Evolutionary conservation across 208 protist genomes (phyloP).

Genomic region (Naegleria fowleri): DNA sequence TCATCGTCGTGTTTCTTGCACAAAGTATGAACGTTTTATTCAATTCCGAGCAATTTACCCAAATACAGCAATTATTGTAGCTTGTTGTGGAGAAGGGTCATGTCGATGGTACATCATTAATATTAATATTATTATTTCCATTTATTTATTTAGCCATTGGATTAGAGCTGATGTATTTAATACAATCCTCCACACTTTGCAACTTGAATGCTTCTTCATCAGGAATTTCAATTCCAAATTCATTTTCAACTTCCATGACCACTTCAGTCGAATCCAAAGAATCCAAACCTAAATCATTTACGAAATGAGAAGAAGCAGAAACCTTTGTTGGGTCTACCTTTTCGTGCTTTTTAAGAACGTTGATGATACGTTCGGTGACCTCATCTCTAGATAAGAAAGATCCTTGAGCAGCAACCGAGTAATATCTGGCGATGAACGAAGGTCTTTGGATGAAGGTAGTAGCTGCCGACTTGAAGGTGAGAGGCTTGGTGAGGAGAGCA

Average conservation of each 20-base stretch:
- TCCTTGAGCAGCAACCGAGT: not conserved
- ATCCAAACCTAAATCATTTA: slow-evolving; percentile 89
- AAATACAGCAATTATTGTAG: too few species aligned
- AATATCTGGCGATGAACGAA: not conserved
- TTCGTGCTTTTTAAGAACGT: slow-evolving; percentile 89
- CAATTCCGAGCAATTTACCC: too few species aligned
- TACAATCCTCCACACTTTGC: not conserved
- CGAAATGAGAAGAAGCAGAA: slow-evolving; percentile 77
- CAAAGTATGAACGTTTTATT: too few species aligned
- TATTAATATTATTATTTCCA: not conserved
- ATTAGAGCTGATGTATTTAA: not conserved
- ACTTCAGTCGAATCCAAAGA: slow-evolving; percentile 89
- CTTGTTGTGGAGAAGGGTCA: too few species aligned
- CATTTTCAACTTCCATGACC: slow-evolving; percentile 86
- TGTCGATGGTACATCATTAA: too few species aligned
- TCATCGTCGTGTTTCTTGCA: too few species aligned
- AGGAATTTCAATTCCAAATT: slow-evolving; percentile 90
- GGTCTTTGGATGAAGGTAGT: not conserved
- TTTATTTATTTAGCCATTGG: slow-evolving; percentile 18
- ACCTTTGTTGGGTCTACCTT: slow-evolving; percentile 86
- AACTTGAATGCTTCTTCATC: slow-evolving; percentile 23
- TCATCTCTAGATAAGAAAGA: slow-evolving; percentile 78
- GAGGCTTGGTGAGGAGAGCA: not conserved
- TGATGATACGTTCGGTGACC: slow-evolving; percentile 82
- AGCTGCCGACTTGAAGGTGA: not conserved